phyloP scores from a whole-genome alignment of 2,329 filamentous ascomycete species.

The Arthrobotrys musiformis region DNA sequence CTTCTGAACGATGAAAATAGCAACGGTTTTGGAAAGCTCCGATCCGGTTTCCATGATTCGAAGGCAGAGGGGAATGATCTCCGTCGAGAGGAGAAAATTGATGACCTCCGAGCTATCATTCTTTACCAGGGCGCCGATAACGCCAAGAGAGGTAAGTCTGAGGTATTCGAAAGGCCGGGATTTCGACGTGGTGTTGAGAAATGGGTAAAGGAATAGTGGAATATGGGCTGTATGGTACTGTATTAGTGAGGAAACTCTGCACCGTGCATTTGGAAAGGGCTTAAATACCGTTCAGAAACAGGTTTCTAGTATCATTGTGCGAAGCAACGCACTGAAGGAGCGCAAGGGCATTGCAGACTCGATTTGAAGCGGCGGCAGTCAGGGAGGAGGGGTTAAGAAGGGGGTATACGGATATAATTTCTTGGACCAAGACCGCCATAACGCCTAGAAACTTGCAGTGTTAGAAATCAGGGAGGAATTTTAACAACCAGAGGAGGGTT shows the following conservation, averaged over 20 bases:
- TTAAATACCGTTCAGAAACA: slow-evolving; percentile 85
- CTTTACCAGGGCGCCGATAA: slow-evolving; percentile 97
- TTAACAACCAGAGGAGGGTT: not conserved
- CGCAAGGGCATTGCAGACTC: slow-evolving; percentile 96
- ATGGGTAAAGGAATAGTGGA: slow-evolving; percentile 95
- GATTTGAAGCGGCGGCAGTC: slow-evolving; percentile 95
- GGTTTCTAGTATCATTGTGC: slow-evolving; percentile 91
- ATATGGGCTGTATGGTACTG: slow-evolving; percentile 85
- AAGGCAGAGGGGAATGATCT: slow-evolving; percentile 96
- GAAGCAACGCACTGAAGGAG: slow-evolving; percentile 96
- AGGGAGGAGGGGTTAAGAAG: slow-evolving; percentile 96
- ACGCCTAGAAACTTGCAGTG: slow-evolving; percentile 72
- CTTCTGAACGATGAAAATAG: slow-evolving; percentile 99
- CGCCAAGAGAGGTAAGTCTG: slow-evolving; percentile 91
- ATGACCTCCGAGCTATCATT: slow-evolving; percentile 99
- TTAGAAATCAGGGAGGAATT: not conserved
- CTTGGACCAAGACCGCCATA: slow-evolving; percentile 96
- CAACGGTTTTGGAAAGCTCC: slow-evolving; percentile 97
- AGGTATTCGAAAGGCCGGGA: slow-evolving; percentile 97
- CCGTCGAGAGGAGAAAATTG: slow-evolving; percentile 97
- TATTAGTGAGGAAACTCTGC: slow-evolving; percentile 40
- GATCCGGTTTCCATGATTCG: slow-evolving; percentile 99
- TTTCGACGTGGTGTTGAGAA: slow-evolving; percentile 98
- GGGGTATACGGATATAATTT: slow-evolving; percentile 98
- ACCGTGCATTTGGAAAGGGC: not conserved